Conservation (phyloP, 2,329 filamentous ascomycete species). For the Hymenoscyphus repandus region DNA sequence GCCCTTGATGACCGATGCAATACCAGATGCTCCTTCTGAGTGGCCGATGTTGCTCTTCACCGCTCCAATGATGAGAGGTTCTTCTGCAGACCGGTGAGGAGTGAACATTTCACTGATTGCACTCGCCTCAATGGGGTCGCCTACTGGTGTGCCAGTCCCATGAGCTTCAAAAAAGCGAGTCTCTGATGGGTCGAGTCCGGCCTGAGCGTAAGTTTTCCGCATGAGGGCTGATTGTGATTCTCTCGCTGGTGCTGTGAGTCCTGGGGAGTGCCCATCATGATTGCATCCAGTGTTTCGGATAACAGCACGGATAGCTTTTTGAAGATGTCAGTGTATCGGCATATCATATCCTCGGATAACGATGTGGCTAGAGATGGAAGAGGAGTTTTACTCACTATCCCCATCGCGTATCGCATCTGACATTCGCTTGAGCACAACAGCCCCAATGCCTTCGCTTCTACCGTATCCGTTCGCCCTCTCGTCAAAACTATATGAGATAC, state of each 20-base stretch:
- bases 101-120: slow-evolving; percentile 4
- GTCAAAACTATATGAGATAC: slow-evolving; percentile 35
- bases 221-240: slow-evolving; percentile 34
- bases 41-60: neutral
- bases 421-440: slow-evolving; percentile 53
- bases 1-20: neutral
- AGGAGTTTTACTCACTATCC: neutral
- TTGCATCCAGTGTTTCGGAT: slow-evolving; percentile 35
- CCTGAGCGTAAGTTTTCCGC: slow-evolving; percentile 8
- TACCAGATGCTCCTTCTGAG: neutral
- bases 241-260: slow-evolving; percentile 48
- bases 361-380: neutral
- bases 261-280: slow-evolving; percentile 49
- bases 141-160: slow-evolving; percentile 16
- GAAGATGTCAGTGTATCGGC: slow-evolving; percentile 33
- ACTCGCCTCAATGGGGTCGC: slow-evolving; percentile 17
- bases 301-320: slow-evolving; percentile 49
- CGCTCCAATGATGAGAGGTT: neutral
- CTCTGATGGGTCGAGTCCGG: slow-evolving; percentile 7
- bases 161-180: slow-evolving; percentile 11
- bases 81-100: neutral
- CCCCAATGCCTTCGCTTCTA: slow-evolving; percentile 47
- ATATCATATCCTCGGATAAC: slow-evolving; percentile 20
- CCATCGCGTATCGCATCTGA: slow-evolving; percentile 44
- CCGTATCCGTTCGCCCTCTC: slow-evolving; percentile 12